Base-by-base conservation (phyloP, 306 rosid genomes). In the apple (Malus domestica) region DNA sequence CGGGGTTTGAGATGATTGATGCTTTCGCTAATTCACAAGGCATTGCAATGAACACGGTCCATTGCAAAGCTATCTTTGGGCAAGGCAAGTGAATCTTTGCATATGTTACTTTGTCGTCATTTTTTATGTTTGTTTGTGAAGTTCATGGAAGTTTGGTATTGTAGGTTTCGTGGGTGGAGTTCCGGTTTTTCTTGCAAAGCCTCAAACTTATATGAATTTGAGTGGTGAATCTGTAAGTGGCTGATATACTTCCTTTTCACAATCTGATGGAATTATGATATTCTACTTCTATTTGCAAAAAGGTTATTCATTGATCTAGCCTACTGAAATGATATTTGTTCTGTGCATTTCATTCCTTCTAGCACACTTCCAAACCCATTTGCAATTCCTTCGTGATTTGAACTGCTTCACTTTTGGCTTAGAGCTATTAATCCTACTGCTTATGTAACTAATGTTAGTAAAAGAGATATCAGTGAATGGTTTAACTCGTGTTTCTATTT, bases 131-230 rank as follows among this genome's bases (percentile, higher is more conserved):
- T 79, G 78, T 62, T 71, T 71, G 44, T 61, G 51, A 75, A 66
- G 75, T 72, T 70, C 70, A 82, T 32, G 78, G 74, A 35, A 72
- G 19, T 75, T 70, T 64, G 74, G 35, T 69, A 30, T 79, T 76
- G 9, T 84, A 92, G 96, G 97, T 77, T 90, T 87, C 85, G 96
- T 90, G 68, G 96, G 87, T 60, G 96, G 86, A n/a, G 79, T 73
- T 73, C 97, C 97, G 18, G 89, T 95, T 80, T 80, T 95, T 79
- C 91, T 95, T 79, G 94, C 98, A 75, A 95, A 90, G 87, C 97
- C 97, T 85, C 99, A 95, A 75, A 95, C 99, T 71, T 95, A 90
- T 80, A 95, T 95, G 99, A 92, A 92, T 80, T 82, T 95, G 57
- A 89, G 93, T 62, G 99, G 99, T 75, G 99, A 95, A 90, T 95